phyloP scores from a whole-genome alignment of 2,329 filamentous ascomycete genomes.

The Nemania sp. region DNA sequence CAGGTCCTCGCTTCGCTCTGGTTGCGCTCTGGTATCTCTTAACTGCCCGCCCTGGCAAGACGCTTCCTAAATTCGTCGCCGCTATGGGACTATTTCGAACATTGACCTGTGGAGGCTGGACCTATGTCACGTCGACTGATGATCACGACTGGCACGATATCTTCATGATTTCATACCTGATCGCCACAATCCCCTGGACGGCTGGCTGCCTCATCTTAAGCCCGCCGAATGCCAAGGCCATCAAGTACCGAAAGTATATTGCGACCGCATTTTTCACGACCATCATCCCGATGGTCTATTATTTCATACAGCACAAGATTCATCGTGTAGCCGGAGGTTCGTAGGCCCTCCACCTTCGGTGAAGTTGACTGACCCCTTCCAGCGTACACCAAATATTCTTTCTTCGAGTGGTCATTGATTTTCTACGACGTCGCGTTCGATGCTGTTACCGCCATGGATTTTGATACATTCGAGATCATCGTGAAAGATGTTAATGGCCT shows the following conservation, averaged over 20 bases:
- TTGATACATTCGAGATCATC: constrained; percentile 82
- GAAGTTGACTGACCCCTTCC: constrained; percentile 16
- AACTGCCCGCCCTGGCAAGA: constrained; percentile 73
- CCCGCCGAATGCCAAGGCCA: constrained; percentile 77
- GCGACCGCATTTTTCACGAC: constrained; percentile 87
- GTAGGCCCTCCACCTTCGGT: constrained; percentile 36
- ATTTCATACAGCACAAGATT: constrained; percentile 98
- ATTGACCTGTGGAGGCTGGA: constrained; percentile 95
- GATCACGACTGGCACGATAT: constrained; percentile 99
- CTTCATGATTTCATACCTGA: constrained; percentile 97
- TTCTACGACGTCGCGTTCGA: constrained; percentile 96
- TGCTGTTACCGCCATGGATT: constrained; percentile 90
- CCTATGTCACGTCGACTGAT: constrained; percentile 96
- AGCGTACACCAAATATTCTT: constrained; percentile 97
- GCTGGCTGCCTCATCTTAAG: constrained; percentile 86
- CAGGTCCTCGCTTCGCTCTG: constrained; percentile 86
- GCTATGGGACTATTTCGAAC: constrained; percentile 83
- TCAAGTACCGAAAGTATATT: constrained; percentile 87
- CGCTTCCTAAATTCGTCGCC: constrained; percentile 79
- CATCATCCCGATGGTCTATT: constrained; percentile 88
- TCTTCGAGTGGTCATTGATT: constrained; percentile 96
- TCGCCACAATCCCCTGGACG: constrained; percentile 95
- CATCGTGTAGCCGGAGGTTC: constrained; percentile 90
- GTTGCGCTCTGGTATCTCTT: constrained; percentile 92
- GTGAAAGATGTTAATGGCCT: constrained; percentile 86